Evolutionary conservation across 1,139 yeast genomes (phyloP), one percentile per base, ranked within the genome.

Genomic region (Saccharomyces pastorianus): DNA sequence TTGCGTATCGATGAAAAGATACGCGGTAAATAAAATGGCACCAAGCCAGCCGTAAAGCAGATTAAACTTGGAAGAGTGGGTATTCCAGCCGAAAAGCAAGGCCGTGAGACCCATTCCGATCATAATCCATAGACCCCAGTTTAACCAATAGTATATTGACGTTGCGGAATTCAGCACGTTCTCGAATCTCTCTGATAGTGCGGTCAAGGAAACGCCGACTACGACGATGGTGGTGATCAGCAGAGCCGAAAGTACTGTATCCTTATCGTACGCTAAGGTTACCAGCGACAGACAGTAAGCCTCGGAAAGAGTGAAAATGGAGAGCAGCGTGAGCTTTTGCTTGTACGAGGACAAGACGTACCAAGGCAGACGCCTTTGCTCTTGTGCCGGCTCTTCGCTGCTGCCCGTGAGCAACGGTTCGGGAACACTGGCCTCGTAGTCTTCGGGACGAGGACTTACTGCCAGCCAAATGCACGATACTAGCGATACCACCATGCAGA

Each of bases 101-200:
- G 81, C 75, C 13, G 88, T 76, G 55, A 89, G 75, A 0, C 95
- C 89, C 67, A 86, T 76, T 17, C 90, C 90, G 59, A 89, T 79
- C 59, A 89, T 73, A 2, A 80, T 79, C 81, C 89, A 85, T 38
- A 89, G 68, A 1, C 79, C 80, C 66, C 81, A 76, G 44, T 82
- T 80, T 54, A 84, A 73, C 70, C 70, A 67, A 53, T 62, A 66
- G 55, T 67, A 67, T 13, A 68, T 59, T n/a, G 67, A 62, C 48
- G 77, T 78, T 17, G 89, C 85, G 57, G 83, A 82, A 84, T 90
- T 84, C 55, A 85, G 78, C 11, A 85, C 80, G 66, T 86, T 83
- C 67, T 88, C 95, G 64, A 87, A 87, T 65, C 81, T 84, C n/a
- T 91, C 80, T 68, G 89, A 96, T 70, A 85, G 75, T 3, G 96